A percentile compares a stretch with the other conserved stretches of the same genome.
These are phyloP conservation scores for Suillus variegatus DNA, from an alignment of 768 basidiomycete species.

Conservation along the genomic window DNA sequence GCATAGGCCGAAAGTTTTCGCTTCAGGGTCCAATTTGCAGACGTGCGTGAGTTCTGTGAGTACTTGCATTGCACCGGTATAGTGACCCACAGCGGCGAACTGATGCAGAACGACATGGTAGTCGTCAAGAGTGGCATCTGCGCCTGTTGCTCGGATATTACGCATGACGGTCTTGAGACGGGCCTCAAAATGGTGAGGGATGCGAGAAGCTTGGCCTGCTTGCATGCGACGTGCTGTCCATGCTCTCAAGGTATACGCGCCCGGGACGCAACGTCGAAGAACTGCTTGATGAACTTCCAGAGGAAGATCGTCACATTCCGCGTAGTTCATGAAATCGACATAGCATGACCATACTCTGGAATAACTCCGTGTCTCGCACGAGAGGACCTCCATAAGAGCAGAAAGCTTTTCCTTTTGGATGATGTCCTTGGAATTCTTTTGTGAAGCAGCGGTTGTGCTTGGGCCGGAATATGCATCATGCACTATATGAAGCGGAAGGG, in stretches of 20 bases:
- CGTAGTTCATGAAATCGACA: conserved; percentile 50
- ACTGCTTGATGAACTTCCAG: conserved; percentile 68
- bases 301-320: conserved; percentile 54
- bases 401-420: conserved; percentile 27
- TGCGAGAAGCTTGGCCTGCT: conserved; percentile 35
- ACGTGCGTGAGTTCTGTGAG: conserved; percentile 55
- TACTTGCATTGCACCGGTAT: conserved; percentile 57
- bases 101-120: conserved; percentile 76
- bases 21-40: conserved; percentile 45
- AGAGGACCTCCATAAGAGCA: conserved; percentile 31
- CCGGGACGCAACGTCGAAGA: conserved; percentile 63
- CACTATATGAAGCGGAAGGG: conserved; percentile 1
- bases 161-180: conserved; percentile 68
- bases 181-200: conserved; percentile 60
- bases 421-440: conserved; percentile 5
- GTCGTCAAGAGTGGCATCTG: conserved; percentile 55
- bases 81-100: conserved; percentile 76
- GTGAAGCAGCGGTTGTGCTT: conserved; percentile 2
- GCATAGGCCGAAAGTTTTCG: conserved; percentile 61
- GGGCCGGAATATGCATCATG: conserved; percentile 4
- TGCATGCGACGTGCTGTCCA: conserved; percentile 43
- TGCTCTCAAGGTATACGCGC: conserved; percentile 45
- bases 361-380: conserved; percentile 36
- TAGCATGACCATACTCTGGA: conserved; percentile 69
- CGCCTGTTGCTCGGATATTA: conserved; percentile 58